phyloP scores from a whole-genome alignment of 1,284 basidiomycete species.

The Xerocomus amazonicus region DNA sequence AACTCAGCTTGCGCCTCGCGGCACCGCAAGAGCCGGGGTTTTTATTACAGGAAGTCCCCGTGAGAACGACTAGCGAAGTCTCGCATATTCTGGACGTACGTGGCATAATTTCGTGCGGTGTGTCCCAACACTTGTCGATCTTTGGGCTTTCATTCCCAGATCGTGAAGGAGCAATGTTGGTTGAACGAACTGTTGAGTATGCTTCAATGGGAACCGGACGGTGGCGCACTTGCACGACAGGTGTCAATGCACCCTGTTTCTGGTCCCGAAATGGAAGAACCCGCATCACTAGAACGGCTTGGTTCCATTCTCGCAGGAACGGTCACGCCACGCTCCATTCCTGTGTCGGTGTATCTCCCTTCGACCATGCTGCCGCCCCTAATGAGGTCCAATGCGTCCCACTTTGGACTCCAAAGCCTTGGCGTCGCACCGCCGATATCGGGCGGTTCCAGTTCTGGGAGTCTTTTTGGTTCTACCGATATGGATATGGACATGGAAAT shows the following conservation, averaged over 20 bases:
- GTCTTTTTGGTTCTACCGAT: slow-evolving; percentile 34
- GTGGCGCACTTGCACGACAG: slow-evolving; percentile 6
- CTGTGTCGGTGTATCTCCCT: slow-evolving; percentile 33
- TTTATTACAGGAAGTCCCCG: slow-evolving; percentile 61
- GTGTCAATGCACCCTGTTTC: slow-evolving; percentile 32
- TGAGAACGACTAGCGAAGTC: slow-evolving; percentile 65
- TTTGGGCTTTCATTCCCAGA: slow-evolving; percentile 37
- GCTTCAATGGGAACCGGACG: slow-evolving; percentile 55
- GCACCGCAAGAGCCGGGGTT: slow-evolving; percentile 71
- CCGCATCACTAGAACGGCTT: slow-evolving; percentile 22
- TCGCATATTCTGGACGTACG: slow-evolving; percentile 68
- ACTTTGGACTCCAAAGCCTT: slow-evolving; percentile 30
- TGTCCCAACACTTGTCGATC: slow-evolving; percentile 1
- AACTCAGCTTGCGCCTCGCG: slow-evolving; percentile 60
- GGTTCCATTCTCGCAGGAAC: slow-evolving; percentile 32
- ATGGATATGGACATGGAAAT: slow-evolving; percentile 37
- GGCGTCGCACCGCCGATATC: slow-evolving; percentile 27
- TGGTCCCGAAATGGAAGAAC: slow-evolving; percentile 39
- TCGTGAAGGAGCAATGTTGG: slow-evolving; percentile 77
- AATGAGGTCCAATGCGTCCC: slow-evolving; percentile 15
- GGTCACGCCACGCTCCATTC: slow-evolving; percentile 29
- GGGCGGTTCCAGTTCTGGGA: slow-evolving; percentile 23
- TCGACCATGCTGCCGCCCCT: slow-evolving; percentile 26
- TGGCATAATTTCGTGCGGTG: background rate
- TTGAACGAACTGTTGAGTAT: slow-evolving; percentile 60